Evolutionary conservation across 208 protist genomes (phyloP), one percentile per base, ranked within the genome.

Genomic region (Strigomonas galati): DNA sequence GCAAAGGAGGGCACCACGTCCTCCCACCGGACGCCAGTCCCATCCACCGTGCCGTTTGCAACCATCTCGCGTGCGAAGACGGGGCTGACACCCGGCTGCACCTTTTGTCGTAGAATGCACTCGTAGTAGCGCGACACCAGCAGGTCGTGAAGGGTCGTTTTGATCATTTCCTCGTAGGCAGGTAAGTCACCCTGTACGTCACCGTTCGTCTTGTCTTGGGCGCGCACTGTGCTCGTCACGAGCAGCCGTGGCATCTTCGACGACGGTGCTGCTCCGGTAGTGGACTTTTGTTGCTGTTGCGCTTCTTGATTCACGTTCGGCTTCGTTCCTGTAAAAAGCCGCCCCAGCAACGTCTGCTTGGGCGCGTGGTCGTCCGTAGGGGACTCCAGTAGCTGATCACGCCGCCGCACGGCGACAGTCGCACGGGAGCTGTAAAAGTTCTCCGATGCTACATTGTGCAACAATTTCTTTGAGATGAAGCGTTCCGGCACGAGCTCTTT

Each of bases 61-160:
- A 94, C 51, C 59, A 92, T 62, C 72, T 89, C 85, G 17, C 85
- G 72, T 2, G 76, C 79, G 55, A 78, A 85, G 24, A 84, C 56
- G 28, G 54, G 51, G 1, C 62, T 65, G 3, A 27, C 26, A 31
- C 72, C 53, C 28, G 30, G 40, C 19, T 56, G n/a, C 52, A 66
- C 65, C 27, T 53, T 62, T 0, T 63, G 69, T 37, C 62, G 76
- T 24, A 92, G 31, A 6, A 91, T 65, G 23, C 40, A 53, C 15
- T 57, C 51, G 12, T 65, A 62, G 57, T 85, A 91, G 15, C 75
- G 76, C 32, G 72, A 40, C 26, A 28, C 40, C 3, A 94, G 49
- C 30, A 79, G 63, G n/a, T 82, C 69, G 46, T 59, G 65, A 17
- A 76, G 63, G 1, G 76, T 60, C 28, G 78, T 81, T 23, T 74